Evolutionary conservation across 768 basidiomycete genomes (phyloP), one percentile per base, ranked within the genome.

Genomic region (Cubamyces lactineus): DNA sequence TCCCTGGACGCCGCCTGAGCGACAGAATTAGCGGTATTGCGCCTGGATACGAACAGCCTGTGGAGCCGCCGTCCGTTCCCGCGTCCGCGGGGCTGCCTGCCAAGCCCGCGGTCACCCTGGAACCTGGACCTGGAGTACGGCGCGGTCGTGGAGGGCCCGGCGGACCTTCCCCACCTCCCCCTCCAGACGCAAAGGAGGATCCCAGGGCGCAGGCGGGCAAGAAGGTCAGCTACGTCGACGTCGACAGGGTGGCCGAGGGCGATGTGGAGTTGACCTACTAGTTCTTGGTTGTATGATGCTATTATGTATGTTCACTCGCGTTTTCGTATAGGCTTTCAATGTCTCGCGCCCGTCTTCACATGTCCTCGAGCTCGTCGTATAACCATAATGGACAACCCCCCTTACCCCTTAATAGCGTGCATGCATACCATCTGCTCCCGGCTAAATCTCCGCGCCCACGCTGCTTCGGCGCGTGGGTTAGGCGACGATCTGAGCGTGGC

Each of bases 151-250:
- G 75, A 40, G 75, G 78, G 40, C 73, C 77, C 40, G 73, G 75
- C 34, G 87, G 85, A 1, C 84, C 85, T 0, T 85, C 85, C 5
- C 91, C 91, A 0, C 88, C 91, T 3, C 91, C 92, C 16, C 92
- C 93, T 13, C 87, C 91, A 57, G 91, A 94, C 75, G 91, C 88
- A 30, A 93, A 92, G 76, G 92, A 94, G 74, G 96, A 98, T 73
- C 96, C 96, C 45, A 82, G 96, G 42, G 92, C 96, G 28, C 89
- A 91, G 34, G 91, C 88, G 38, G 92, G 92, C 47, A 90, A 87
- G 76, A 86, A 92, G 74, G 86, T 98, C 57, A 94, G 92, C 77
- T 98, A 98, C 72, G 88, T 94, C 72, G 96, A 98, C 76, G 92
- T 97, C 87, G 96, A 98, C 78, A 79, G 91, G 73, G 92, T 94